These are phyloP conservation scores for Hyaloraphidium curvatum DNA, from an alignment of 192 early-diverging fungal species.

Conservation along the genomic window DNA sequence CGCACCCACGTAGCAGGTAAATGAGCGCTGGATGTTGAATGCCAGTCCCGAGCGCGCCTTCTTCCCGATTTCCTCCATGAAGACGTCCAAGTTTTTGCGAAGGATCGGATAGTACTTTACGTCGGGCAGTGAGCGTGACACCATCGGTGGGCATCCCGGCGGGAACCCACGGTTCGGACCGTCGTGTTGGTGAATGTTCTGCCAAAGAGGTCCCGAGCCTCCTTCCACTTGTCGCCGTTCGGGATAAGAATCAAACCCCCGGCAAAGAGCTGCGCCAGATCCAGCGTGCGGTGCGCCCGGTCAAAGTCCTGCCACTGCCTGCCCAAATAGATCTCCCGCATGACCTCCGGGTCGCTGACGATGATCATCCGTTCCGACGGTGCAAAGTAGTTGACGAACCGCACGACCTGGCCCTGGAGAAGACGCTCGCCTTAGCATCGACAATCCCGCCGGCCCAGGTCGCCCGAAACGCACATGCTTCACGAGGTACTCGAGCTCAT, in stretches of 20 bases:
- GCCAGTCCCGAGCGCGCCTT: not conserved
- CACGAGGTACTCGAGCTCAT: too few relatives aligned
- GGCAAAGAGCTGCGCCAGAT: not conserved
- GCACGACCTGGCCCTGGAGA: not conserved
- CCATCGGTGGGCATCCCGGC: not conserved
- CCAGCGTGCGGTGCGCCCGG: not conserved
- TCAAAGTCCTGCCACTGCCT: not conserved
- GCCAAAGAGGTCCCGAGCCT: not conserved
- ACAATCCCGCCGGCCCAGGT: too few relatives aligned
- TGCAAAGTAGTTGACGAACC: not conserved
- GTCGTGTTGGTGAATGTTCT: not conserved
- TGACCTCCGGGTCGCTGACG: not conserved
- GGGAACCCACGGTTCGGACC: not conserved
- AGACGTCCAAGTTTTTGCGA: not conserved
- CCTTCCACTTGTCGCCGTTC: not conserved
- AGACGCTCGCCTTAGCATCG: too few relatives aligned
- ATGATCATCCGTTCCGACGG: not conserved
- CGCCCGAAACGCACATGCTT: too few relatives aligned
- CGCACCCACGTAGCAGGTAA: too few relatives aligned
- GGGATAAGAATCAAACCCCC: not conserved
- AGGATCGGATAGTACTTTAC: slow-evolving; percentile 1
- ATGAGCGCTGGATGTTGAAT: too few relatives aligned
- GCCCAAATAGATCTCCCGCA: not conserved
- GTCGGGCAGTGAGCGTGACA: too few relatives aligned
- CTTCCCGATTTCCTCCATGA: not conserved